phyloP scores from a whole-genome alignment of 2,329 filamentous ascomycete species.

The Alternaria brassicicola region DNA sequence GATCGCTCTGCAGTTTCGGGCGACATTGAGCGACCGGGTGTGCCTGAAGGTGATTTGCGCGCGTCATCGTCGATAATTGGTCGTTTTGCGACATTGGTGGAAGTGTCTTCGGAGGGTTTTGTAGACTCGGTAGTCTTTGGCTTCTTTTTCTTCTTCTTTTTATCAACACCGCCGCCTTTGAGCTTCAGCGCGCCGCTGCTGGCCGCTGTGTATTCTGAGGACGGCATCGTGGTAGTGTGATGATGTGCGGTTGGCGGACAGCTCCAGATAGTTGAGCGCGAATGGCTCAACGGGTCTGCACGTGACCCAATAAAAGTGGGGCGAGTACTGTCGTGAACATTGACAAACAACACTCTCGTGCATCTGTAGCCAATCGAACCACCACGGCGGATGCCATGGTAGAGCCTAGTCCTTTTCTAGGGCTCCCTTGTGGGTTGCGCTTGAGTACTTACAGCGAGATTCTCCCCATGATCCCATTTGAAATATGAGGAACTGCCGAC shows the following conservation, averaged over 20 bases:
- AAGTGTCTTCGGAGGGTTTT: constrained; percentile 14
- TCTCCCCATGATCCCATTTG: background rate
- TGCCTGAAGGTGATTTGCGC: constrained; percentile 28
- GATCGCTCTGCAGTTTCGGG: constrained; percentile 39
- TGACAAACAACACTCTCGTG: background rate
- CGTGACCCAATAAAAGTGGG: constrained; percentile 5
- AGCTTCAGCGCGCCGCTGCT: constrained; percentile 80
- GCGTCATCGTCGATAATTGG: constrained; percentile 9
- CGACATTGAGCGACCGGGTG: constrained; percentile 42
- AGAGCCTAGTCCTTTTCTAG: background rate
- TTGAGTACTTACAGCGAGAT: background rate
- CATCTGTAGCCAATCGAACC: background rate
- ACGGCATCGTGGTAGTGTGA: constrained; percentile 61
- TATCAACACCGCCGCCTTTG: constrained; percentile 72
- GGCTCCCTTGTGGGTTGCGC: background rate
- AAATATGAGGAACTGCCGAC: background rate
- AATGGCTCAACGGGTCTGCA: constrained; percentile 3
- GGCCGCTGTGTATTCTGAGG: constrained; percentile 74
- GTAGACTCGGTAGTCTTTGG: constrained; percentile 39
- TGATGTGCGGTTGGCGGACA: constrained; percentile 3
- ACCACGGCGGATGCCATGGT: background rate
- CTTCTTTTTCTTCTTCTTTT: constrained; percentile 67
- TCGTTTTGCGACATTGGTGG: constrained; percentile 29
- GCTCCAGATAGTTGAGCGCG: constrained; percentile 2
- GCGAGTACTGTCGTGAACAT: background rate